Conservation (phyloP, 1,139 yeast species). For the Keqinozyma sinolaborantium region DNA sequence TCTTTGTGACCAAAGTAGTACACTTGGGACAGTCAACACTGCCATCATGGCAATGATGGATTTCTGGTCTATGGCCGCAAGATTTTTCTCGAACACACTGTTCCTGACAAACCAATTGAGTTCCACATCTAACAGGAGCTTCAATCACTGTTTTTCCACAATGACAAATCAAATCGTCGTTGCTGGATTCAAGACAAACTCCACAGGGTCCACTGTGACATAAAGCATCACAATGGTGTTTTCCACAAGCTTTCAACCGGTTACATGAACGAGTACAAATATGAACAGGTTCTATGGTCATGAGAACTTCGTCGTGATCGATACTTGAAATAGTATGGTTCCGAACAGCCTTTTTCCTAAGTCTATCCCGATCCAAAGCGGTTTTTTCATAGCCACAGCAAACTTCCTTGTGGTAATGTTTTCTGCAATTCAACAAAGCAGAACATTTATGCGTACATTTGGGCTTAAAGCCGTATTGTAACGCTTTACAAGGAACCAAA, state of each 20-base stretch:
- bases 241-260: constrained; percentile 64
- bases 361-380: constrained; percentile 63
- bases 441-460: constrained; percentile 73
- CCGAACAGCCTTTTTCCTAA: constrained; percentile 46
- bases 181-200: constrained; percentile 79
- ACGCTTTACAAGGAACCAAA: constrained; percentile 61
- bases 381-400: constrained; percentile 70
- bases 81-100: constrained; percentile 59
- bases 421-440: constrained; percentile 72
- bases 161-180: constrained; percentile 76
- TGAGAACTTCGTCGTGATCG: constrained; percentile 38
- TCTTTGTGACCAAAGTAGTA: constrained; percentile 58
- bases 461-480: constrained; percentile 50
- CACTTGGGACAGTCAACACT: constrained; percentile 71
- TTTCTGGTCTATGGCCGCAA: constrained; percentile 77
- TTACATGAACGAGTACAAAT: constrained; percentile 74
- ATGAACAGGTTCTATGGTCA: constrained; percentile 72
- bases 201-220: constrained; percentile 87
- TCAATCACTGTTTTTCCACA: constrained; percentile 79
- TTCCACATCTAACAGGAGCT: constrained; percentile 92
- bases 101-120: constrained; percentile 63
- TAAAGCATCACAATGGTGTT: constrained; percentile 66
- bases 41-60: constrained; percentile 74
- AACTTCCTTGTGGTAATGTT: constrained; percentile 66
- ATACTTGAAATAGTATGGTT: constrained; percentile 35